These are phyloP conservation scores for Chalciporus chontae DNA, from an alignment of 768 basidiomycete species.

Conservation along the genomic window DNA sequence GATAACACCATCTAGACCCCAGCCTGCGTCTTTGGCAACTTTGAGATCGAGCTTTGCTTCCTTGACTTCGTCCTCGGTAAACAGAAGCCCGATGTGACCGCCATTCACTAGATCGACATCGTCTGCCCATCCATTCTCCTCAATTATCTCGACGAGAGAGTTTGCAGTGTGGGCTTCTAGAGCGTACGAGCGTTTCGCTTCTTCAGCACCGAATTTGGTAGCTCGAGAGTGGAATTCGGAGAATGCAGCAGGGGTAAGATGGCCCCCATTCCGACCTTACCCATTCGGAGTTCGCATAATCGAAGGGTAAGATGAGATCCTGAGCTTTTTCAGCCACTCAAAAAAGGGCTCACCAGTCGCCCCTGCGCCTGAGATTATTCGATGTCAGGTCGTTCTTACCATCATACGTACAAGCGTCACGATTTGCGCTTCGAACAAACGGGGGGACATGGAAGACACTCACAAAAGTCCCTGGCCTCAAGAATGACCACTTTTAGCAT, in stretches of 20 bases:
- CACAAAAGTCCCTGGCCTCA: slow-evolving; percentile 86
- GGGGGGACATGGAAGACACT: slow-evolving; percentile 28
- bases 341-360: slow-evolving; percentile 55
- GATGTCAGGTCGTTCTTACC: neutral
- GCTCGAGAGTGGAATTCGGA: slow-evolving; percentile 40
- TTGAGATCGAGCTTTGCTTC: slow-evolving; percentile 43
- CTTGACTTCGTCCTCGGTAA: slow-evolving; percentile 42
- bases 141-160: slow-evolving; percentile 48
- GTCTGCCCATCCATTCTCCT: slow-evolving; percentile 38
- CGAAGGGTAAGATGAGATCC: neutral
- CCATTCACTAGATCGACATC: slow-evolving; percentile 63
- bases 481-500: slow-evolving; percentile 56
- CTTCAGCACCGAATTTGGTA: slow-evolving; percentile 43
- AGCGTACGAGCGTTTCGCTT: slow-evolving; percentile 50
- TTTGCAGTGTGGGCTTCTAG: slow-evolving; percentile 57
- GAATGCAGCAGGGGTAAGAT: slow-evolving; percentile 55
- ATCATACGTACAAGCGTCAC: neutral
- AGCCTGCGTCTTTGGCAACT: slow-evolving; percentile 51
- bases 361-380: slow-evolving; percentile 52
- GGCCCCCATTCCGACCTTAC: slow-evolving; percentile 76
- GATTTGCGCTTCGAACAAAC: neutral
- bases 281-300: neutral
- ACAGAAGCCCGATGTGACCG: slow-evolving; percentile 48
- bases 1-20: slow-evolving; percentile 40
- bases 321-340: slow-evolving; percentile 1